Base-by-base conservation (phyloP, 768 basidiomycete genomes). In the Peribolospora baueri region DNA sequence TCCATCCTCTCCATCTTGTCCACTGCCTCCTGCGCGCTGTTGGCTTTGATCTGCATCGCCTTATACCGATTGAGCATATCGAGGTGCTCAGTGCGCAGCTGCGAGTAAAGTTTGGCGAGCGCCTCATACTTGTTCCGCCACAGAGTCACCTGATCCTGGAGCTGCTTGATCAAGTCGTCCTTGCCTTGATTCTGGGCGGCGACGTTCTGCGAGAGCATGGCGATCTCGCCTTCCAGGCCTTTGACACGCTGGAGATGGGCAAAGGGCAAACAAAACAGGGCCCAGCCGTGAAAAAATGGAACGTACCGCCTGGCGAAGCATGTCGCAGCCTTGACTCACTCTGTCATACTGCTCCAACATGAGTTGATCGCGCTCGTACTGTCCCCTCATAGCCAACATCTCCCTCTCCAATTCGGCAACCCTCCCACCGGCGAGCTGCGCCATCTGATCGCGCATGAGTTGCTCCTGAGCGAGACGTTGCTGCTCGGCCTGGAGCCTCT, bases 101-200 rank as follows among this genome's bases (percentile, higher is more conserved):
- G 93, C 62, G 88, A 95, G 73, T 98, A 98, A 7, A 98, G 76
- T 68, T 97, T 98, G 48, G 93, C 93, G 56, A 98, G 74, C 0
- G 91, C 86, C 66, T 98, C 93, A 67, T 98, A 98, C 69, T 98
- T 98, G 72, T 85, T 90, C 55, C 87, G 81, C 93, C 93, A 98
- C 10, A 91, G 71, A 3, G 77, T 83, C 59, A 95, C 90, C 69
- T 98, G 93, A 64, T 93, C 85, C 64, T 97, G 91, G 3, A 98
- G 75, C 65, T 90, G 86, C 64, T 80, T 80, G 68, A 97, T 91
- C 63, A 97, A 71, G 10, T 93, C 88, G 65, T 98, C 93, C 67
- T 97, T 98, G 11, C 87, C 81, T 52, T 71, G 65, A 70, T 93
- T 74, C 67, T 97, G 93, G 4, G 83, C 80, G 58, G 76, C 77